These are phyloP conservation scores for Erodium maritimum DNA, from an alignment of 345 rosid species.

Conservation along the genomic window DNA sequence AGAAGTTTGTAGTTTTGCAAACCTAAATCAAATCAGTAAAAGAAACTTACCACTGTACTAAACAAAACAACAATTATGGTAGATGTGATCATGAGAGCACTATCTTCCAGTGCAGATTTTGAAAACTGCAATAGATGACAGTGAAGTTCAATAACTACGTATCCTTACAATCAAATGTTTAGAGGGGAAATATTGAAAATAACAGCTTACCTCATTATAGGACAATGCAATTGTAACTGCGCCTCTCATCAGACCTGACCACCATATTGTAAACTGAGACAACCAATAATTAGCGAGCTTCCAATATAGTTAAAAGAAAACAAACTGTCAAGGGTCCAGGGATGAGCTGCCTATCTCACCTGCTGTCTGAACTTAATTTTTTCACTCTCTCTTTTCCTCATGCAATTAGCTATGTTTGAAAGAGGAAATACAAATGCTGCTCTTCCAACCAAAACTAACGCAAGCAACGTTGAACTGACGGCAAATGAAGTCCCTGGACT, in stretches of 20 bases:
- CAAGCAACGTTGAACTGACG: conserved; percentile 39
- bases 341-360: conserved; percentile 18
- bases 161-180: not conserved
- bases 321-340: not conserved
- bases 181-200: not conserved
- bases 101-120: conserved; percentile 1
- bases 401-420: conserved; percentile 31
- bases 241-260: conserved; percentile 78
- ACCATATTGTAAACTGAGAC: conserved; percentile 60
- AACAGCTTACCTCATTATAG: conserved; percentile 29
- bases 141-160: not conserved
- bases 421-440: conserved; percentile 55
- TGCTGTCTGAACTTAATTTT: conserved; percentile 41
- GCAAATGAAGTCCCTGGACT: conserved; percentile 35
- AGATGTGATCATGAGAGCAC: conserved; percentile 39
- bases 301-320: not conserved
- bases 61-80: conserved; percentile 60
- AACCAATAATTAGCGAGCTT: conserved; percentile 2
- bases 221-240: conserved; percentile 66
- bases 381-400: conserved; percentile 12
- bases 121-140: conserved; percentile 36
- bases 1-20: too few species aligned
- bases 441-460: conserved; percentile 46
- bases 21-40: too few species aligned
- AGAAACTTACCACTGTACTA: conserved; percentile 44